phyloP scores from a whole-genome alignment of 2,329 filamentous ascomycete species.

The Fusarium lyarnte region DNA sequence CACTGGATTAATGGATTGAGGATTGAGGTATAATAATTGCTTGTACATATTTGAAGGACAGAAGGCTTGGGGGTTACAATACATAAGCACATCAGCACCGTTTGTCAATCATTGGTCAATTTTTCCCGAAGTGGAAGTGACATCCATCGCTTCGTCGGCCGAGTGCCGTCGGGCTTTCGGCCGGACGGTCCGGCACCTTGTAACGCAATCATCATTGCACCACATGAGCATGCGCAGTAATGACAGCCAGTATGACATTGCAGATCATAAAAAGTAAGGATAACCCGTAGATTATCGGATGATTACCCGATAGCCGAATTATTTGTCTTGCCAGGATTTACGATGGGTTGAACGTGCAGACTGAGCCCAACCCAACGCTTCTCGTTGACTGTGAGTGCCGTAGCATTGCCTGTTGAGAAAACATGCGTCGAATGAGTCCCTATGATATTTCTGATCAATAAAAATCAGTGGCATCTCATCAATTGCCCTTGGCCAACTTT shows the following conservation, averaged over 20 bases:
- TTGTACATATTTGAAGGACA: neutral
- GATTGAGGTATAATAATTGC: neutral
- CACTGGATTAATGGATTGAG: neutral
- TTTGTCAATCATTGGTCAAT: neutral
- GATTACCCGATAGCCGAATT: rapidly evolving
- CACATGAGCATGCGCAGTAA: neutral
- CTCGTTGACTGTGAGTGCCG: rapidly evolving
- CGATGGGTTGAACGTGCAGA: no score
- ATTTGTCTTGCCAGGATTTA: no score
- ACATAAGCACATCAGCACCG: neutral
- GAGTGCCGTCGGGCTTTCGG: neutral
- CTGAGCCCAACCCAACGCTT: no score
- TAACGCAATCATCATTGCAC: neutral
- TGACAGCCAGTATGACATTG: neutral
- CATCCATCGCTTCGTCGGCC: neutral
- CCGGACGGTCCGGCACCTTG: neutral
- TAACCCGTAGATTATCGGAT: rapidly evolving
- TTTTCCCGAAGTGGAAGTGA: neutral
- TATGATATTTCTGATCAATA: no score
- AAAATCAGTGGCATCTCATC: neutral
- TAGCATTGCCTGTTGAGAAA: rapidly evolving
- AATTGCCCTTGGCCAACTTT: neutral
- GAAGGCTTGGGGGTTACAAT: neutral
- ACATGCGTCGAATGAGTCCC: rapidly evolving
- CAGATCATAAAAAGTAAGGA: rapidly evolving